Conservation (phyloP, 2,329 filamentous ascomycete species). For the Beauveria sp. region DNA sequence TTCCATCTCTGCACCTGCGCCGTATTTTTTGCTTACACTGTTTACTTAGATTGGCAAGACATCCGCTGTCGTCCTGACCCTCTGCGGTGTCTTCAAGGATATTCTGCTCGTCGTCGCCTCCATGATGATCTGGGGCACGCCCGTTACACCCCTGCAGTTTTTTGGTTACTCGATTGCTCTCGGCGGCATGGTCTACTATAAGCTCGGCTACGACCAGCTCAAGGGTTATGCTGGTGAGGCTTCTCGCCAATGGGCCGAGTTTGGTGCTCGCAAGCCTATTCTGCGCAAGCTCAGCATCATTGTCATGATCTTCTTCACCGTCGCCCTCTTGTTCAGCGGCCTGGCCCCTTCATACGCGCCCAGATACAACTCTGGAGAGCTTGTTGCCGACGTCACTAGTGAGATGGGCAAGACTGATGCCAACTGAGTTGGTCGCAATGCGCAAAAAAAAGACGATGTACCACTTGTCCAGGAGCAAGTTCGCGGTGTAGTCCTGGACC, state of each 20-base stretch:
- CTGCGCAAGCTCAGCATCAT: conserved; percentile 72
- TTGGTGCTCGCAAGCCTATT: conserved; percentile 65
- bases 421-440: conserved; percentile 6
- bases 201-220: conserved; percentile 66
- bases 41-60: conserved; percentile 76
- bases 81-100: conserved; percentile 83
- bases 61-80: conserved; percentile 78
- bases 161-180: conserved; percentile 80
- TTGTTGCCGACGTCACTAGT: conserved; percentile 40
- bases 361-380: conserved; percentile 44
- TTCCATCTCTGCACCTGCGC: background rate
- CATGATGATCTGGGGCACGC: conserved; percentile 74
- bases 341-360: conserved; percentile 54
- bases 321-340: conserved; percentile 65
- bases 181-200: conserved; percentile 71
- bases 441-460: background rate
- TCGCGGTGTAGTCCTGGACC: background rate
- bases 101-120: conserved; percentile 73
- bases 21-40: conserved; percentile 55
- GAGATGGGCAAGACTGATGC: conserved; percentile 35
- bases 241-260: conserved; percentile 67
- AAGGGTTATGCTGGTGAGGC: conserved; percentile 63
- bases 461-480: background rate
- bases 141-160: conserved; percentile 67
- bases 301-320: conserved; percentile 48